Base-by-base conservation (phyloP, 192 early-diverging fungal genomes). In the Entomortierella beljakovae region DNA sequence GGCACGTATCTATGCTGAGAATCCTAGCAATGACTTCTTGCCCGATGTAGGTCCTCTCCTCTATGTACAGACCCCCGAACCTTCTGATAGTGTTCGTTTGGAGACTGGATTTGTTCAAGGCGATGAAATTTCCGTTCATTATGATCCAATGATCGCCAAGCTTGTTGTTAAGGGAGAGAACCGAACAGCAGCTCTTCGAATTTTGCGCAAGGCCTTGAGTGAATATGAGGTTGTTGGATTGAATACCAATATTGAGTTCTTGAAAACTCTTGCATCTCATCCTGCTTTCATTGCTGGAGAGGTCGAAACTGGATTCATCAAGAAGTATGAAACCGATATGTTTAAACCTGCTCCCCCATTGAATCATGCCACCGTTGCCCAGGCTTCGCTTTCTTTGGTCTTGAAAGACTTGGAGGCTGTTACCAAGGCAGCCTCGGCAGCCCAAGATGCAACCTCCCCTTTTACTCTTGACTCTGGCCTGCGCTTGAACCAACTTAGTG, bases 1-100 rank as follows among this genome's bases (percentile, higher is more conserved):
- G 83, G 95, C 97, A 4, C 91, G 97, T 72, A 94, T 99, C 67
- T 99, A 99, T 79, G 97, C 97, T 38, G 97, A 99, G 86, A 96
- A 97, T 83, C 95, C 97, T 1, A 57, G 70, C 68, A 92, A 88
- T 57, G 88, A 93, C 64, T 98, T 98, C 80, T 81, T 97, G 54
- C 97, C 97, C 15, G 96, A 97, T 83, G 95, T 94, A 11, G 97
- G 97, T n/a, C 89, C 87, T 23, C 88, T 99, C 2, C 77, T 91
- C 33, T 92, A 94, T 69, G 77, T 99, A 50, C 70, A 80, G 26
- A 93, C 94, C 13, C 95, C 95, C 7, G 66, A 63, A 28, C 62
- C 87, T 1, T 89, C 90, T 0, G 63, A 80, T 13, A 83, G 82
- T 54, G 88, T 97, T 50, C 91, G 97, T 32, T 79, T 97, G 48